These are phyloP conservation scores for Globisporangium echinulatum DNA, from an alignment of 352 stramenopile genomes.

Conservation along the genomic window DNA sequence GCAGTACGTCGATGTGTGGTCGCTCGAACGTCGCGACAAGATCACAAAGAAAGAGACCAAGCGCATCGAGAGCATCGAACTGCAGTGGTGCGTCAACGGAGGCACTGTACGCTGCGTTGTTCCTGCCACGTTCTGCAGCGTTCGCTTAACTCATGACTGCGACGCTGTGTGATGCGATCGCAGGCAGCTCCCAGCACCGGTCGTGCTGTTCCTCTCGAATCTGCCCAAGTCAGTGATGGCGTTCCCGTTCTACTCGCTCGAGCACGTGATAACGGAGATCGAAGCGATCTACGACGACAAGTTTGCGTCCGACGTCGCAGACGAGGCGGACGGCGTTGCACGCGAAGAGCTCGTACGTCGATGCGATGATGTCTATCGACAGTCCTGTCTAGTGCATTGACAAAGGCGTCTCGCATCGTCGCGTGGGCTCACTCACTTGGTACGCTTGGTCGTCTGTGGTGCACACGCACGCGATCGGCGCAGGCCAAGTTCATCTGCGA, in stretches of 20 bases:
- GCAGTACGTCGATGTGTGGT: conserved; percentile 66
- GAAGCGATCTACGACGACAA: conserved; percentile 80
- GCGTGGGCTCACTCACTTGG: neutral
- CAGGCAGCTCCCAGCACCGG: conserved; percentile 44
- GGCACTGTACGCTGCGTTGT: too few species aligned
- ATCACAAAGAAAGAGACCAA: conserved; percentile 36
- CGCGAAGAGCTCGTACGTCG: conserved; percentile 38
- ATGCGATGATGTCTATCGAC: too few species aligned
- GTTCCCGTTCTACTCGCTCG: conserved; percentile 54
- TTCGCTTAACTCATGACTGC: too few species aligned
- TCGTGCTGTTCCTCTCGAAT: conserved; percentile 62
- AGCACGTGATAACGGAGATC: conserved; percentile 45
- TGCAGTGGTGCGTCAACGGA: conserved; percentile 31
- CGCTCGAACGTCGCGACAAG: conserved; percentile 31
- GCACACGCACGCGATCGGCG: too few species aligned
- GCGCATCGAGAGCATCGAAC: conserved; percentile 33
- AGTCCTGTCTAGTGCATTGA: too few species aligned
- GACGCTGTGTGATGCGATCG: too few species aligned
- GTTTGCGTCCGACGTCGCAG: conserved; percentile 44
- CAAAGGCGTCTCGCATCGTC: too few species aligned
- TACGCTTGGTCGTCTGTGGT: neutral
- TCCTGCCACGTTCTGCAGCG: too few species aligned
- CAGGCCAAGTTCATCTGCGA: conserved; percentile 63
- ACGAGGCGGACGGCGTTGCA: conserved; percentile 55
- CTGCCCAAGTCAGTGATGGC: conserved; percentile 64